A percentile compares a stretch with the other conserved stretches of the same genome.
Conservation (phyloP, 164 flowering plant genomes). For the Vitis cinerea region DNA sequence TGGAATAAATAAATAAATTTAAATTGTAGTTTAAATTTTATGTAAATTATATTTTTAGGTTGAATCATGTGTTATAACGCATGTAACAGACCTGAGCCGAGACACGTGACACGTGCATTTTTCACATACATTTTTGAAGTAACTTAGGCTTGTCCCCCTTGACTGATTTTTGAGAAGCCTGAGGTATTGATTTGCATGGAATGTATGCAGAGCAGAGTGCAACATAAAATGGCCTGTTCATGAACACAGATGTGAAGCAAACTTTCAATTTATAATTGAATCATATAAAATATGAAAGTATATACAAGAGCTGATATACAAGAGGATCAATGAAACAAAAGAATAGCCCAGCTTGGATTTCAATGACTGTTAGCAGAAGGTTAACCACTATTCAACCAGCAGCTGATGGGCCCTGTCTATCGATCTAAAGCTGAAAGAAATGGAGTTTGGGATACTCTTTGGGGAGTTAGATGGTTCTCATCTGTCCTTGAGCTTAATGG, state of each 20-base stretch:
- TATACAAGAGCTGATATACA: conserved; percentile 3
- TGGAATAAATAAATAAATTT: too few species aligned
- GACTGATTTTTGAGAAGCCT: too few species aligned
- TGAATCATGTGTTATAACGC: too few species aligned
- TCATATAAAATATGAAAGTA: neutral
- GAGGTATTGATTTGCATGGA: too few species aligned
- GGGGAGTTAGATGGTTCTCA: conserved; percentile 40
- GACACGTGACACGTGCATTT: too few species aligned
- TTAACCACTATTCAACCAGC: conserved; percentile 12
- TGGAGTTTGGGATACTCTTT: conserved; percentile 32
- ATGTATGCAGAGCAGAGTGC: too few species aligned
- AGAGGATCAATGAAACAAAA: neutral
- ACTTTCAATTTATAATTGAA: neutral
- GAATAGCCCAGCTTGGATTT: conserved; percentile 1
- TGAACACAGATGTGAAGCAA: neutral
- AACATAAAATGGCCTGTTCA: too few species aligned
- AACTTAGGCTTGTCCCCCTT: too few species aligned
- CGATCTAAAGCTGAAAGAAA: conserved; percentile 58
- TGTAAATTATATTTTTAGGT: too few species aligned
- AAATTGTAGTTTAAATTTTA: too few species aligned
- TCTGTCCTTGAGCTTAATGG: conserved; percentile 40
- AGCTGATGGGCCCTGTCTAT: conserved; percentile 11
- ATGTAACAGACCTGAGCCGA: too few species aligned
- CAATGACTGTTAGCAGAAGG: conserved; percentile 18
- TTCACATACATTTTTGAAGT: too few species aligned